phyloP scores from a whole-genome alignment of 208 protist species.

The Crithidia fasciculata region DNA sequence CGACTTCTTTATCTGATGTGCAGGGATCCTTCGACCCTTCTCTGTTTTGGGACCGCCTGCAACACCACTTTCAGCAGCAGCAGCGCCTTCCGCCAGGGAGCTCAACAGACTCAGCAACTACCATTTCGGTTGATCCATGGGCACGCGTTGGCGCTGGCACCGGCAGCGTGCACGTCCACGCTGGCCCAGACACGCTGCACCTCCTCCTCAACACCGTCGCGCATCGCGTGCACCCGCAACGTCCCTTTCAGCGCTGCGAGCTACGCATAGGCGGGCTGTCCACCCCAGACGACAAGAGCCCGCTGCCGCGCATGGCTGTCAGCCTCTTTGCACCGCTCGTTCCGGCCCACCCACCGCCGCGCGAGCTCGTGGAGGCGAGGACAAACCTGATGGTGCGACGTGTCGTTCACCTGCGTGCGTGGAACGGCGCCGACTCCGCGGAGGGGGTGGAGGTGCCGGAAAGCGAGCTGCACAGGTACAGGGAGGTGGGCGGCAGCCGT shows the following conservation, averaged over 20 bases:
- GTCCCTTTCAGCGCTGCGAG: constrained; percentile 39
- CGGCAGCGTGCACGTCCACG: constrained; percentile 21
- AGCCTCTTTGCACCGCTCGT: constrained; percentile 68
- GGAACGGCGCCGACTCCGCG: background rate
- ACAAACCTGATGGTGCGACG: constrained; percentile 58
- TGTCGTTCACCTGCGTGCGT: constrained; percentile 31
- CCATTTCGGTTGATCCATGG: too few species aligned
- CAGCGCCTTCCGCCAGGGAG: too few species aligned
- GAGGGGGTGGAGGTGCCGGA: background rate
- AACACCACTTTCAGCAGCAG: too few species aligned
- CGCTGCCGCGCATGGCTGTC: constrained; percentile 67
- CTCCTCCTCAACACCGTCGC: constrained; percentile 46
- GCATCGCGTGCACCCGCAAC: constrained; percentile 55
- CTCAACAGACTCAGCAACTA: too few species aligned
- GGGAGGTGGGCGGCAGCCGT: constrained; percentile 32
- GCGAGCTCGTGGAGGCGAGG: constrained; percentile 52
- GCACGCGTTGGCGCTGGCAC: background rate
- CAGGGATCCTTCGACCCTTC: too few species aligned
- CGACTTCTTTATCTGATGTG: too few species aligned
- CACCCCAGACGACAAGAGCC: too few species aligned
- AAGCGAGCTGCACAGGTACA: constrained; percentile 21
- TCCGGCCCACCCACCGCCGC: constrained; percentile 23
- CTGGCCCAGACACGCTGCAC: constrained; percentile 20
- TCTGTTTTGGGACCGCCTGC: too few species aligned
- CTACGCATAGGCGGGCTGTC: constrained; percentile 47